Evolutionary conservation across 2,329 filamentous ascomycete genomes (phyloP), one percentile per base, ranked within the genome.

Genomic region (Sphaerulina musiva): DNA sequence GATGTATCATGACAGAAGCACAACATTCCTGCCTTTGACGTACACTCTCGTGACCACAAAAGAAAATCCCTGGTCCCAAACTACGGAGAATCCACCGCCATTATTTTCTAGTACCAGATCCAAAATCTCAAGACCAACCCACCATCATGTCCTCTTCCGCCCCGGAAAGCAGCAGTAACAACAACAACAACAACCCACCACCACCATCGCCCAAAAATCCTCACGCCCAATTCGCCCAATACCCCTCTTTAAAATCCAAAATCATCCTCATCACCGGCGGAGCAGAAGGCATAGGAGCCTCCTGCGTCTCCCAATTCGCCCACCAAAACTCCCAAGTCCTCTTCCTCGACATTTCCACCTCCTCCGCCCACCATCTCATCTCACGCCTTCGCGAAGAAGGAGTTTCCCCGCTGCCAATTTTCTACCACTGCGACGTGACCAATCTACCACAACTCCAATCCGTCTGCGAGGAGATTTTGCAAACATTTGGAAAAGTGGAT

Each of bases 181-280:
- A 29, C 26, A 29, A 6, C 4, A 6, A 6, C 26, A 29, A 29
- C 46, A 17, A 2, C 2, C 56, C 62, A 62, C 10, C 20, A 20
- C 3, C 20, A 20, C 46, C 34, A 38, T 3, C 14, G 4, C 42
- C 9, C 9, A 9, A 17, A 17, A 45, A 51, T 34, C 41, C 48
- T 1, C 48, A 51, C 41, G 40, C 48, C 20, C 34, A 38, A 1
- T 51, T 29, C 52, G 62, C 65, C n/a, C 63, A 59, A 42, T 68
- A 68, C 48, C 65, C 66, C 2, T 66, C 63, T 40, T 71, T 84
- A 34, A 69, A 70, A 6, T 74, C 70, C 60, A 84, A 83, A 66
- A 81, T 77, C 0, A 78, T 86, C 48, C 63, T 85, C 55, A 79
- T 86, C 60, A 86, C 83, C 0, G 83, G 83, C 44, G 83, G 80